phyloP scores from a whole-genome alignment of 768 basidiomycete genomes.

The Paxillus involutus region DNA sequence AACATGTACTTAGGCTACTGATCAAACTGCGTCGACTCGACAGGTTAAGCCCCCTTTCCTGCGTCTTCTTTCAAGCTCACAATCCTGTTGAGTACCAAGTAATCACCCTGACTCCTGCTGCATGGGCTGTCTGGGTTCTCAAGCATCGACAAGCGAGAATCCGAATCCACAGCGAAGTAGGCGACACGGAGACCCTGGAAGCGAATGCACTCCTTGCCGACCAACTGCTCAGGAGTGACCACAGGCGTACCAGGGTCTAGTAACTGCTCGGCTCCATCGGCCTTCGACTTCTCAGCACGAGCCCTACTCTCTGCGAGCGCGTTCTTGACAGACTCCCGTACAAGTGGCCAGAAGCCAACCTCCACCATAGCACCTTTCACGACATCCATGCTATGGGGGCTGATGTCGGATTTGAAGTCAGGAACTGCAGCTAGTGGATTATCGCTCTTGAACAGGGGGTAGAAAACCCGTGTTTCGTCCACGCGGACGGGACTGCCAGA shows the following conservation, averaged over 20 bases:
- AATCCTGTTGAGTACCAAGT: conserved; percentile 84
- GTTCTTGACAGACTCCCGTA: conserved; percentile 61
- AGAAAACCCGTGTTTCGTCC: conserved; percentile 90
- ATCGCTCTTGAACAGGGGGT: conserved; percentile 92
- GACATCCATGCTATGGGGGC: conserved; percentile 77
- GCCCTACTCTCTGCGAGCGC: conserved; percentile 65
- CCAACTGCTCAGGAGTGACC: conserved; percentile 70
- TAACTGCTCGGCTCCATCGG: conserved; percentile 35
- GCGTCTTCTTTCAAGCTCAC: conserved; percentile 95
- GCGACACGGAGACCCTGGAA: conserved; percentile 97
- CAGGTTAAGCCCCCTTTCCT: conserved; percentile 53
- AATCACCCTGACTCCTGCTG: conserved; percentile 65
- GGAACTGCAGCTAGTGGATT: conserved; percentile 68
- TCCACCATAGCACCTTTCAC: conserved; percentile 84
- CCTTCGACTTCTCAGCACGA: conserved; percentile 61
- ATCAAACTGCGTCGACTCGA: neutral
- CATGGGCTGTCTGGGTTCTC: conserved; percentile 47
- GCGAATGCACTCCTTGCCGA: conserved; percentile 89
- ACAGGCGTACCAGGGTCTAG: conserved; percentile 60
- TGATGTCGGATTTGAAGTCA: conserved; percentile 83
- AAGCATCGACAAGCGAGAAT: conserved; percentile 66
- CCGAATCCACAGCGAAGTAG: conserved; percentile 93
- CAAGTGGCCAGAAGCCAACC: conserved; percentile 83
- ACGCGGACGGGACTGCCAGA: conserved; percentile 81
- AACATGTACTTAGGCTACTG: neutral